Base-by-base conservation (phyloP, 2,329 filamentous ascomycete species). In the Fusarium kyushuense region DNA sequence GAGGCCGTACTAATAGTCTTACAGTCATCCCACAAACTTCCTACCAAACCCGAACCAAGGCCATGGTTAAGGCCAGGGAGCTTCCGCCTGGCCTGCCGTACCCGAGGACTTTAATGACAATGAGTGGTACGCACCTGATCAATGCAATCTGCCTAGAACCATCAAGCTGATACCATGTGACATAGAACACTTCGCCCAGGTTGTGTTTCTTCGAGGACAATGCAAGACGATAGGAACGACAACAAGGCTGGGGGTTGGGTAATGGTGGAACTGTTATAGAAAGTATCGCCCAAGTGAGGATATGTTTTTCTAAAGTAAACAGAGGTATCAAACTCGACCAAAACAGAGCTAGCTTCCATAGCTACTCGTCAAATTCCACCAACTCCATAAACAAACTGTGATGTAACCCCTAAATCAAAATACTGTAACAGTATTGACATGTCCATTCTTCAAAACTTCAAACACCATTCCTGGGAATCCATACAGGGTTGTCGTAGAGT, bases 381-480 rank as follows among this genome's bases (percentile, higher is more conserved):
- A 59, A 71, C 70, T 47, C 67, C 67, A 11, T 23, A 19, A 41
- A 40, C 23, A 38, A 41, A 29, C 3, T 13, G 19, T 25, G n/a
- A 14, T 11, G 6, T 14, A n/a, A 61, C 6, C 25, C 13, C 30
- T 32, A 27, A 23, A 30, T 67, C 77, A 97, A 82, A 94, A 97
- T 25, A 97, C 89, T 12, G 95, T 98, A 77, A 98, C 83, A 27
- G 92, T 92, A 78, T 93, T 96, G 25, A 99, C 92, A 64, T 89
- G 90, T 6, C 92, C 94, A 76, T 97, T 97, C 87, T 92, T 94
- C 78, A 98, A 80, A 29, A 99, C 95, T 80, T 99, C 96, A 81
- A 99, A 98, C 46, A 97, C 89, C 78, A 98, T 81, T 0, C 96
- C 95, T 0, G 96, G 95, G 75, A 97, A 97, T 2, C 95, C 94